These are phyloP conservation scores for Septoria petroselini DNA, from an alignment of 2,329 filamentous ascomycete genomes.

Conservation along the genomic window DNA sequence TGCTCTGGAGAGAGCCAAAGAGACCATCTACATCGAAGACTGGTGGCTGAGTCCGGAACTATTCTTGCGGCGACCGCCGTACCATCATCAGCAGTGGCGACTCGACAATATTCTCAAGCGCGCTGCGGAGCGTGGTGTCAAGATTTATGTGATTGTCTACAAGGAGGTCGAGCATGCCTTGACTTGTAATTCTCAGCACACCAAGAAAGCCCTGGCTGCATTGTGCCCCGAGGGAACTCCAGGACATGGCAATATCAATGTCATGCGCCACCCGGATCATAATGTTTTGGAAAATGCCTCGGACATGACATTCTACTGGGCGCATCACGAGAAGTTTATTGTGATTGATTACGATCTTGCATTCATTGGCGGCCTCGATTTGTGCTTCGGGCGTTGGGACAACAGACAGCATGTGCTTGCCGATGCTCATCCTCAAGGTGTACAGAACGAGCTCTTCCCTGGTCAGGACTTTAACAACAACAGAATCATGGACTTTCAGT, in stretches of 20 bases:
- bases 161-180: conserved; percentile 66
- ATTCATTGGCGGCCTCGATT: conserved; percentile 89
- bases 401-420: conserved; percentile 77
- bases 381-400: conserved; percentile 97
- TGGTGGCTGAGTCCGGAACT: conserved; percentile 95
- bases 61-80: conserved; percentile 80
- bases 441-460: conserved; percentile 81
- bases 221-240: conserved; percentile 78
- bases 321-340: conserved; percentile 96
- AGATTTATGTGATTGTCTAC: conserved; percentile 91
- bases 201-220: conserved; percentile 76
- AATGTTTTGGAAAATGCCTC: conserved; percentile 90
- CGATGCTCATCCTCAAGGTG: conserved; percentile 80
- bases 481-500: conserved; percentile 90
- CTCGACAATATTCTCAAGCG: conserved; percentile 84
- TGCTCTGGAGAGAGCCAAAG: conserved; percentile 83
- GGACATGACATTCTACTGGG: conserved; percentile 97
- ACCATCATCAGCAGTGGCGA: conserved; percentile 78
- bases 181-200: conserved; percentile 90
- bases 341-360: conserved; percentile 88
- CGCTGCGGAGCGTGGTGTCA: conserved; percentile 84
- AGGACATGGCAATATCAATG: conserved; percentile 81
- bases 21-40: conserved; percentile 92
- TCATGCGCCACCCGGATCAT: conserved; percentile 92
- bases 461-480: conserved; percentile 99